A percentile compares a stretch with the other conserved stretches of the same genome.
phyloP scores from a whole-genome alignment of 2,329 filamentous ascomycete species.

The Basipetospora chlamydospora region DNA sequence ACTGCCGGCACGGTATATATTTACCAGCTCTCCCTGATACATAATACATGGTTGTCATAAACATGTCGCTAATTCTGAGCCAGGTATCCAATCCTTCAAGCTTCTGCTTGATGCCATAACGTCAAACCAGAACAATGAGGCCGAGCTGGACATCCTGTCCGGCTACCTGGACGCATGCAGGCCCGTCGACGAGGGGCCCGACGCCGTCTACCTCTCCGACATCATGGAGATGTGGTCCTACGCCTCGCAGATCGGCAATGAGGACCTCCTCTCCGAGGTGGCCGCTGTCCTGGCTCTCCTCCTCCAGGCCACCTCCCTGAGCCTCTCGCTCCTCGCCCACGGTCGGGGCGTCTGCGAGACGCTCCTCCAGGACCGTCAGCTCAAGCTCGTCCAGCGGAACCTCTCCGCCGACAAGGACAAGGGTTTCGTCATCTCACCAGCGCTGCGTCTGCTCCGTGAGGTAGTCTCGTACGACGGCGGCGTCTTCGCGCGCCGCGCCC shows the following conservation, averaged over 20 bases:
- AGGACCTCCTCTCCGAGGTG: constrained; percentile 65
- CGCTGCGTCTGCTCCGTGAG: constrained; percentile 72
- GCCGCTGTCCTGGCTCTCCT: constrained; percentile 71
- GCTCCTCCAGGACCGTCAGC: constrained; percentile 64
- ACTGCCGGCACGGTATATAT: constrained; percentile 48
- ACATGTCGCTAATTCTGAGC: no score
- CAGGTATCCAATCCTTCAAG: constrained; percentile 57
- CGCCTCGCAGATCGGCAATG: constrained; percentile 65
- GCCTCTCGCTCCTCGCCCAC: constrained; percentile 59
- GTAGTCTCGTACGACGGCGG: constrained; percentile 79
- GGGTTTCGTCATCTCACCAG: constrained; percentile 79
- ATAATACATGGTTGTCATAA: no score
- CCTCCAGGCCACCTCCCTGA: constrained; percentile 59
- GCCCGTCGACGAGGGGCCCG: constrained; percentile 27
- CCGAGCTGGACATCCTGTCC: constrained; percentile 43
- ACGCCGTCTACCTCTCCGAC: constrained; percentile 55
- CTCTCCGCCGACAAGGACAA: constrained; percentile 69
- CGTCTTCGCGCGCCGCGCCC: constrained; percentile 60
- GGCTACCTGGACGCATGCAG: constrained; percentile 45
- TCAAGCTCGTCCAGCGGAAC: constrained; percentile 66
- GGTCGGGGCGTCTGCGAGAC: constrained; percentile 70
- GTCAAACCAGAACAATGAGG: constrained; percentile 28
- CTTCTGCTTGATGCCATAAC: constrained; percentile 53
- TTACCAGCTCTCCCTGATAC: no score
- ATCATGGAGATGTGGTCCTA: constrained; percentile 82